Percentiles rank a stretch among this genome's conserved stretches.
These are phyloP conservation scores for Litsea cubeba DNA, from an alignment of 164 flowering plant genomes.

Conservation along the genomic window DNA sequence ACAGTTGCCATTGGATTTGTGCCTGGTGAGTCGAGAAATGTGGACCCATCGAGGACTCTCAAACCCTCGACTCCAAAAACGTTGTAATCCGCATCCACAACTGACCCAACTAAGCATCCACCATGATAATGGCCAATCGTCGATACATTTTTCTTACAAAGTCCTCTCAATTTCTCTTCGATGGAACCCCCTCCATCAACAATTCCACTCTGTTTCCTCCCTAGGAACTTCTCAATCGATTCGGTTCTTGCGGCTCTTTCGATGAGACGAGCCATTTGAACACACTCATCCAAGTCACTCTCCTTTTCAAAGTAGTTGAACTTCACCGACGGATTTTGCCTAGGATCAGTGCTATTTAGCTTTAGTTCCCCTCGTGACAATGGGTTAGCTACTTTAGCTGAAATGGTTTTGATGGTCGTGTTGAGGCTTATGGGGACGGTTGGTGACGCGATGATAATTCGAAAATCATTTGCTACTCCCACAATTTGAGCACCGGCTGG, in stretches of 20 bases:
- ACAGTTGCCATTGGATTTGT: slow-evolving; percentile 44
- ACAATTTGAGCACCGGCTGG: slow-evolving; percentile 32
- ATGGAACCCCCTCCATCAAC: not conserved
- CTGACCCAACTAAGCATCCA: slow-evolving; percentile 36
- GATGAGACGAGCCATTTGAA: slow-evolving; percentile 14
- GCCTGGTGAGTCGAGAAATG: slow-evolving; percentile 36
- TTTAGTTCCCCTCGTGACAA: slow-evolving; percentile 26
- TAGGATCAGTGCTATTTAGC: slow-evolving; percentile 25
- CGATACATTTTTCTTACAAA: slow-evolving; percentile 30
- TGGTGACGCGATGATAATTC: slow-evolving; percentile 19
- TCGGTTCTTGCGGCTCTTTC: slow-evolving; percentile 21
- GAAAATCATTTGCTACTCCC: slow-evolving; percentile 28
- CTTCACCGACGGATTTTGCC: slow-evolving; percentile 30
- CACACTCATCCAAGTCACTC: slow-evolving; percentile 29
- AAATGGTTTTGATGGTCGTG: slow-evolving; percentile 13
- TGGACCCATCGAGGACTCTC: slow-evolving; percentile 42
- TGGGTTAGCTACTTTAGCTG: slow-evolving; percentile 30
- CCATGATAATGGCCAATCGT: slow-evolving; percentile 40
- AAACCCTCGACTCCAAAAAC: slow-evolving; percentile 34
- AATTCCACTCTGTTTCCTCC: slow-evolving; percentile 4
- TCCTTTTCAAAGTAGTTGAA: slow-evolving; percentile 32
- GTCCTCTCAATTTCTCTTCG: slow-evolving; percentile 18
- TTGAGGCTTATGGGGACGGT: slow-evolving; percentile 22
- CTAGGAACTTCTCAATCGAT: slow-evolving; percentile 20
- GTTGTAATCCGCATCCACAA: slow-evolving; percentile 32